These are phyloP conservation scores for Thalassiosira allenii DNA, from an alignment of 352 stramenopile genomes.

Conservation along the genomic window DNA sequence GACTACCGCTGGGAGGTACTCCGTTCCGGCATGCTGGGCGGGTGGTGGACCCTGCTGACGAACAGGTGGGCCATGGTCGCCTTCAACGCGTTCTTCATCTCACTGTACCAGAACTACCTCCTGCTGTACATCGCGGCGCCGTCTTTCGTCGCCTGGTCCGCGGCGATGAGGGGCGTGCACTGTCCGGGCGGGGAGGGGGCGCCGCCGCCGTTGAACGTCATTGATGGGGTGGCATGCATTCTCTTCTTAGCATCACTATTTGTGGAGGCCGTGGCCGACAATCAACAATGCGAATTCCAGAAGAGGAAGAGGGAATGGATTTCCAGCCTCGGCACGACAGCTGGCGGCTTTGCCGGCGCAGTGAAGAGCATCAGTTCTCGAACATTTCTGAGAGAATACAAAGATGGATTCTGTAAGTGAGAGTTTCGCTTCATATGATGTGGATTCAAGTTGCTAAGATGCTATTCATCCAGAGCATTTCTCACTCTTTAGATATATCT, in stretches of 20 bases:
- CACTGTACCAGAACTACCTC: slow-evolving; percentile 90
- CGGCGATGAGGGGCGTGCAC: slow-evolving; percentile 40
- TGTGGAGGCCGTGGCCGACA: slow-evolving; percentile 90
- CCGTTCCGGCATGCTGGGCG: slow-evolving; percentile 50
- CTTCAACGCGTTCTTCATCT: slow-evolving; percentile 93
- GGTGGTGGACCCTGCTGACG: slow-evolving; percentile 51
- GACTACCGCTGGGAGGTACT: slow-evolving; percentile 93
- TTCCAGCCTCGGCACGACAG: slow-evolving; percentile 1
- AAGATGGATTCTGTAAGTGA: slow-evolving; percentile 75
- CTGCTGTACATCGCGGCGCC: slow-evolving; percentile 88
- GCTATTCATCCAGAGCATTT: too few relatives aligned
- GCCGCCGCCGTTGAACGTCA: slow-evolving; percentile 68
- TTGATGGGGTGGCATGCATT: slow-evolving; percentile 84
- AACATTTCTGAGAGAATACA: slow-evolving; percentile 36
- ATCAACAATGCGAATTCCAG: slow-evolving; percentile 93
- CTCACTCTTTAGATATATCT: not conserved
- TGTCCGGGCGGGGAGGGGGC: slow-evolving; percentile 4
- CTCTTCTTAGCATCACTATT: slow-evolving; percentile 87
- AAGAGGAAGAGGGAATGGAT: slow-evolving; percentile 85
- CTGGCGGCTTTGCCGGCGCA: slow-evolving; percentile 12
- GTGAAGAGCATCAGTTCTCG: slow-evolving; percentile 14
- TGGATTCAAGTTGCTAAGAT: too few relatives aligned
- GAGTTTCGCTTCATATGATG: too few relatives aligned
- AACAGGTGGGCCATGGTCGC: slow-evolving; percentile 88
- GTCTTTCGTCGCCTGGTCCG: slow-evolving; percentile 79